Evolutionary conservation across 495 filamentous ascomycete genomes (phyloP).

Genomic region (Mycothermus thermophilus): DNA sequence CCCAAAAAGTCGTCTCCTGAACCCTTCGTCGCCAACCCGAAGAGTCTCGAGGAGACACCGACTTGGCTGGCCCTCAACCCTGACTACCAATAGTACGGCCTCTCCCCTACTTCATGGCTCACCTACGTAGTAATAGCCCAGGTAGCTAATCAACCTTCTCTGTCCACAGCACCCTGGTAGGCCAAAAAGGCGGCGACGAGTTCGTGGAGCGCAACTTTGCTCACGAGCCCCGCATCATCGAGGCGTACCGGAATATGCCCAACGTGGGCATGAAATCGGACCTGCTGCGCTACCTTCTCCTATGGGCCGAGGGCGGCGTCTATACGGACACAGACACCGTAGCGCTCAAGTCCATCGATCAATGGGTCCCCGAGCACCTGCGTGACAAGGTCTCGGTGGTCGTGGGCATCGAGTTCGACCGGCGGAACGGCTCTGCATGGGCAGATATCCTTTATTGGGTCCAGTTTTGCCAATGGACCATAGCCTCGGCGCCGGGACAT

Average conservation of each 20-base stretch:
- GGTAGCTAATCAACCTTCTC: not conserved
- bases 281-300: constrained; percentile 38
- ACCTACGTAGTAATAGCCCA: not conserved
- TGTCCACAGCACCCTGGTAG: constrained; percentile 8
- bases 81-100: constrained; percentile 6
- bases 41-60: constrained; percentile 1
- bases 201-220: constrained; percentile 16
- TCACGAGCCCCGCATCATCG: constrained; percentile 25
- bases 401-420: constrained; percentile 27
- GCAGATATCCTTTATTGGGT: constrained; percentile 20
- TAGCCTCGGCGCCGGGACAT: constrained; percentile 26
- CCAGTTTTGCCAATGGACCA: constrained; percentile 30
- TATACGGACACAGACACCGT: constrained; percentile 42
- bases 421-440: constrained; percentile 11
- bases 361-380: constrained; percentile 33
- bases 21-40: not conserved
- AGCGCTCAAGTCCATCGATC: constrained; percentile 27
- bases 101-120: not conserved
- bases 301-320: constrained; percentile 36
- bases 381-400: constrained; percentile 18
- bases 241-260: constrained; percentile 26
- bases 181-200: constrained; percentile 10
- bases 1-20: not conserved
- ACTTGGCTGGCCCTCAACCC: constrained; percentile 5
- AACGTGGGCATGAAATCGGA: constrained; percentile 38